Evolutionary conservation across 106 monocot species (phyloP), one percentile per base, ranked within the genome.

Genomic region (Gastrodia elata): DNA sequence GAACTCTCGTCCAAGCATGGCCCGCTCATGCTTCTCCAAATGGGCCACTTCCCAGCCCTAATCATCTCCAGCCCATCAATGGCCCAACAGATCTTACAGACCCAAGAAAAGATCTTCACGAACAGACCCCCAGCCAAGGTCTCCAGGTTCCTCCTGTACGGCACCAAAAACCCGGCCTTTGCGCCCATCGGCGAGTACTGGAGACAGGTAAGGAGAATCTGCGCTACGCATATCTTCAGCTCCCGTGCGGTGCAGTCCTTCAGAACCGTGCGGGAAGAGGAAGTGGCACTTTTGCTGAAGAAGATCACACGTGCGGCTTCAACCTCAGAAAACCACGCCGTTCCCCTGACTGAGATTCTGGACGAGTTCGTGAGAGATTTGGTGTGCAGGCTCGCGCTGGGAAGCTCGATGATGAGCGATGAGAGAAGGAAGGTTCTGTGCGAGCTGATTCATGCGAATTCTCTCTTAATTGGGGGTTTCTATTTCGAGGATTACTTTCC

Each of bases 111-210:
- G n/a, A 24, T 13, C 33, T 88, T 88, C 68, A 52, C 78, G 0
- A 73, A 40, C 78, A 69, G 83, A 11, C 85, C 88, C 0, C 2
- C 13, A 6, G 26, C 39, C 0, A 24, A 10, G 38, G 38, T 68
- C 6, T 5, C 27, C 0, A 6, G n/a, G 8, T 7, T 16, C 1
- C 26, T 82, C 8, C 0, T 68, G 5, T 88, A 88, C 56, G 39
- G 33, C 32, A 30, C 15, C 42, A 20, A 10, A 0, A 74, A 82
- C 72, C 10, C 79, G 1, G 59, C 25, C 13, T 71, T 79, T 59
- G 37, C 80, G 1, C 82, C 82, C 8, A 84, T 84, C 56, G 75
- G 80, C 26, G 79, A 79, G 36, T 78, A 78, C 26, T 88, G 88
- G 88, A 34, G 88, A 27, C 77, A 77, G 33, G 25, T 75, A 27